Conservation (phyloP, 2,329 filamentous ascomycete species). For the Onygena corvina region DNA sequence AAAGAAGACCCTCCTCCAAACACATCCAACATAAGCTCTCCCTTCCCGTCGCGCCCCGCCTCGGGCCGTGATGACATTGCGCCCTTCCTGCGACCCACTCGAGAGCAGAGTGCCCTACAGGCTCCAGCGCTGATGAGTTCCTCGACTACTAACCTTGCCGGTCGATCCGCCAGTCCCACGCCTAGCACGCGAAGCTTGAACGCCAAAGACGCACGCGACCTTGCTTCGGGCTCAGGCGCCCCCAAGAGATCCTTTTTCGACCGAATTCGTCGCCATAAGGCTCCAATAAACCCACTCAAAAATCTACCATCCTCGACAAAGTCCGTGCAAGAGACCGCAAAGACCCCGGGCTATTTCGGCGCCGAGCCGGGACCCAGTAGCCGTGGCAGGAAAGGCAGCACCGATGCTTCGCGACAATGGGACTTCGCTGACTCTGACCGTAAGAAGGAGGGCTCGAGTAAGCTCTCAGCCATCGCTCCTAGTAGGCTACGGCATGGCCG, state of each 20-base stretch:
- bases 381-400: conserved; percentile 26
- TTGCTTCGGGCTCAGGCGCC: conserved; percentile 26
- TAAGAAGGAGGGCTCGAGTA: conserved; percentile 26
- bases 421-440: conserved; percentile 28
- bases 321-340: conserved; percentile 21
- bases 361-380: conserved; percentile 26
- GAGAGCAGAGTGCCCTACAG: conserved; percentile 31
- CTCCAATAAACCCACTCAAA: conserved; percentile 26
- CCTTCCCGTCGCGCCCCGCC: conserved; percentile 5
- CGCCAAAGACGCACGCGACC: conserved; percentile 38
- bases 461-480: conserved; percentile 16
- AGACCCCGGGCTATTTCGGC: conserved; percentile 20
- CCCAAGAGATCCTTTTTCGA: conserved; percentile 42
- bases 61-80: conserved; percentile 28
- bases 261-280: conserved; percentile 41
- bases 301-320: conserved; percentile 24
- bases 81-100: conserved; percentile 28
- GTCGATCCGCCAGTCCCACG: conserved; percentile 67
- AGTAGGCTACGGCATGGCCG: conserved; percentile 27
- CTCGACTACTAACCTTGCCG: conserved; percentile 40
- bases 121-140: conserved; percentile 18
- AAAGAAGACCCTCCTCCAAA: conserved; percentile 43
- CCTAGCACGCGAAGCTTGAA: conserved; percentile 56
- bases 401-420: conserved; percentile 22
- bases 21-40: not conserved